These are phyloP conservation scores for Solanum arcanum DNA, from an alignment of 257 asterid species.

Conservation along the genomic window DNA sequence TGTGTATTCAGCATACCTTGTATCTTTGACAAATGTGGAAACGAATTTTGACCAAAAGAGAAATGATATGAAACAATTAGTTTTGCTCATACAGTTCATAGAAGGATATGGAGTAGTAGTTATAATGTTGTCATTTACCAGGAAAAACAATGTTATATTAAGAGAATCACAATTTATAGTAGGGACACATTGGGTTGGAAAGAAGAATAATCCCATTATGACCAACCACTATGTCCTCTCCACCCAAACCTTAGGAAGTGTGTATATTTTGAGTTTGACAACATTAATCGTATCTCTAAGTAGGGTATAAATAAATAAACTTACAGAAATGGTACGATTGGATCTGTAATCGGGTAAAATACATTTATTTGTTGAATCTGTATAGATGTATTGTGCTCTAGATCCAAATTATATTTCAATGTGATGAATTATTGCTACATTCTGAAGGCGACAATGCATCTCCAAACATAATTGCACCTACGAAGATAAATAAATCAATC, in stretches of 20 bases:
- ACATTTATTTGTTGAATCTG: neutral
- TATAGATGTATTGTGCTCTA: neutral
- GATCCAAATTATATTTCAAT: neutral
- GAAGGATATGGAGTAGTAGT: neutral
- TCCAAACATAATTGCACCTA: slow-evolving; percentile 95
- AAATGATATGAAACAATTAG: neutral
- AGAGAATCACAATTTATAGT: neutral
- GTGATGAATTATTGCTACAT: slow-evolving; percentile 15
- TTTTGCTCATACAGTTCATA: neutral
- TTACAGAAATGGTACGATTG: neutral
- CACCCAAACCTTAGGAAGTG: neutral
- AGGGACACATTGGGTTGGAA: neutral
- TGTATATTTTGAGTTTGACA: neutral
- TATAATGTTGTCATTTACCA: neutral
- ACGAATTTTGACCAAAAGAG: neutral
- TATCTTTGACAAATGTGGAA: neutral
- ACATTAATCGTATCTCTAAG: neutral
- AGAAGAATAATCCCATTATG: neutral
- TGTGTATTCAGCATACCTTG: neutral
- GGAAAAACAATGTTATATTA: neutral
- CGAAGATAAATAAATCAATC: neutral
- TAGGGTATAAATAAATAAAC: neutral
- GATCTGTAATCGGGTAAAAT: neutral
- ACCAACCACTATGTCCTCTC: neutral
- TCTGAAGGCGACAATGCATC: slow-evolving; percentile 77